Evolutionary conservation across 2,329 filamentous ascomycete genomes (phyloP).

Genomic region (Aspergillus jensenii): DNA sequence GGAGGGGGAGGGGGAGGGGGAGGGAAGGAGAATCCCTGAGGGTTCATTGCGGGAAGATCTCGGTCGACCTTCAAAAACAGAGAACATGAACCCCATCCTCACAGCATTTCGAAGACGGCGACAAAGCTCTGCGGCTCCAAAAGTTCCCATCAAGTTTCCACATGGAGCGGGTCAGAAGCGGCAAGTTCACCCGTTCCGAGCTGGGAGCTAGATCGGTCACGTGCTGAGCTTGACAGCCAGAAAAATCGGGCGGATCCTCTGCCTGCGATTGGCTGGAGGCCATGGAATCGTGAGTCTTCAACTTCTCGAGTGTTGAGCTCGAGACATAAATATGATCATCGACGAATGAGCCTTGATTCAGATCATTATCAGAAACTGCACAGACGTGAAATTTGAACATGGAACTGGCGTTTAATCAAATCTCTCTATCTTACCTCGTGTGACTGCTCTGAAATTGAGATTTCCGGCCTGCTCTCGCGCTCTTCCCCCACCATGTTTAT

Average conservation of each 20-base stretch:
- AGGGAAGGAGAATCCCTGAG: constrained; percentile 48
- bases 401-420: constrained; percentile 11
- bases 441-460: constrained; percentile 15
- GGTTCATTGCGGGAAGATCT: constrained; percentile 34
- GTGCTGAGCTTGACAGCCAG: constrained; percentile 9
- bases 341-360: not conserved
- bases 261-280: constrained; percentile 21
- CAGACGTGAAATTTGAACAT: constrained; percentile 15
- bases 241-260: constrained; percentile 18
- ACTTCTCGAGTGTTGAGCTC: constrained; percentile 2
- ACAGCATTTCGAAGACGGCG: constrained; percentile 21
- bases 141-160: constrained; percentile 1
- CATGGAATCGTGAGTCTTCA: constrained; percentile 1
- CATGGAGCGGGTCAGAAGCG: constrained; percentile 5
- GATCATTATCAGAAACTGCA: not conserved
- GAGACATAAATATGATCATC: not conserved
- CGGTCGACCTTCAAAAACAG: constrained; percentile 24
- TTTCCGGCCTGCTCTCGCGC: not conserved
- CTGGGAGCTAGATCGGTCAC: constrained; percentile 13
- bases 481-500: constrained; percentile 47
- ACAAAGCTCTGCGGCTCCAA: constrained; percentile 7
- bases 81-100: constrained; percentile 27
- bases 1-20: constrained; percentile 47
- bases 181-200: constrained; percentile 26
- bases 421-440: constrained; percentile 5